Conservation (phyloP, 495 filamentous ascomycete genomes). For the Xylaria palmicola region DNA sequence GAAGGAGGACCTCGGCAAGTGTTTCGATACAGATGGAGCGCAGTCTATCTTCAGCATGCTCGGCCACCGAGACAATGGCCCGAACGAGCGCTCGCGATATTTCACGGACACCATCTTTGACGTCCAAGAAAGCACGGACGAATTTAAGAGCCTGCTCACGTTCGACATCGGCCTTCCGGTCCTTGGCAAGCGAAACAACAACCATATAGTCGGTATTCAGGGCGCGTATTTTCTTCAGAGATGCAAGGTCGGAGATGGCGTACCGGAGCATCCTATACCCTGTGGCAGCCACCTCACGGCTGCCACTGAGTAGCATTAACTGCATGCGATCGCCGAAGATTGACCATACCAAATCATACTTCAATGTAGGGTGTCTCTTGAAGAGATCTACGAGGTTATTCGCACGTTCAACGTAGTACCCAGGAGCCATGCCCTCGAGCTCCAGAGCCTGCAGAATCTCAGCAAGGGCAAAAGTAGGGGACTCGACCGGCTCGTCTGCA, state of each 20-base stretch:
- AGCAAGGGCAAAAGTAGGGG: slow-evolving; percentile 83
- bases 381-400: slow-evolving; percentile 92
- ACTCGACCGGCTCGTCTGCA: slow-evolving; percentile 72
- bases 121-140: slow-evolving; percentile 90
- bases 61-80: slow-evolving; percentile 85
- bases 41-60: slow-evolving; percentile 76
- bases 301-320: slow-evolving; percentile 91
- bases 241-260: slow-evolving; percentile 87
- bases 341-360: slow-evolving; percentile 94
- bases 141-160: slow-evolving; percentile 97
- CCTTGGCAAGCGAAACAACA: slow-evolving; percentile 86
- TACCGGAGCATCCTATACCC: slow-evolving; percentile 92
- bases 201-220: slow-evolving; percentile 91
- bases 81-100: slow-evolving; percentile 83
- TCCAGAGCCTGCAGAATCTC: slow-evolving; percentile 88
- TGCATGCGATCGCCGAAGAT: slow-evolving; percentile 92
- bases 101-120: slow-evolving; percentile 88
- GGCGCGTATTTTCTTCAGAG: slow-evolving; percentile 80
- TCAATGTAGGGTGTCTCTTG: slow-evolving; percentile 86
- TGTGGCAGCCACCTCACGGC: slow-evolving; percentile 90
- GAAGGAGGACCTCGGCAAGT: slow-evolving; percentile 83
- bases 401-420: slow-evolving; percentile 90
- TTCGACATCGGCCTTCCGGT: slow-evolving; percentile 92
- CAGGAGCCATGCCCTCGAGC: slow-evolving; percentile 78
- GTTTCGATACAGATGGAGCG: slow-evolving; percentile 89